Base-by-base conservation (phyloP, 2,329 filamentous ascomycete species). In the Pestalotiopsis sp. region DNA sequence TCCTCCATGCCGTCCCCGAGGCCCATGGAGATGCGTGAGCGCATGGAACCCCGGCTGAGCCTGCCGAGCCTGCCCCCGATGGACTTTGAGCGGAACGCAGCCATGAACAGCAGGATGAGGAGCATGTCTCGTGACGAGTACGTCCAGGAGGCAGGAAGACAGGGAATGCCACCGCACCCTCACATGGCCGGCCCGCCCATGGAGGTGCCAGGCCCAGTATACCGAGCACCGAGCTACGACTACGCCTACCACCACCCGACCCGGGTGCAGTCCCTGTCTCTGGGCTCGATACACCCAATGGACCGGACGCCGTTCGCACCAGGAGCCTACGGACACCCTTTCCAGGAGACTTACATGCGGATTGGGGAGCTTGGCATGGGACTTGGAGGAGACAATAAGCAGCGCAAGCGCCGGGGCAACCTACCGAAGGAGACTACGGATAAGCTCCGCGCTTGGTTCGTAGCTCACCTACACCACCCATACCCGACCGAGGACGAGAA, bases 401-500 rank as follows among this genome's bases (percentile, higher is more conserved):
- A 85, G 72, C 82, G 88, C 39, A 91, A 89, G 78, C 86, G 94
- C 66, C 87, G 94, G 52, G 94, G 94, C 1, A 97, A 97, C 76
- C 84, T 97, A 3, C 94, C 94, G n/a, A 97, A 97, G 77, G 92
- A 94, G 67, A 93, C 93, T 0, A 97, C 94, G 0, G 92, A 95
- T 77, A 91, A 93, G 72, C 84, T 97, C 56, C 89, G 92, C 66
- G 84, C 88, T 0, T 97, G 94, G 94, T 95, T 97, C 72, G 81
- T 90, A 65, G 85, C 86, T n/a, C 92, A 96, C 78, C 80, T 94
- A 7, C 85, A 90, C 70, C 93, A 96, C 76, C 93, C 94, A 0
- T 97, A 97, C 77, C 94, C 94, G 1, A 94, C 90, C 4, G 93
- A 97, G 79, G 93, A 97, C 71, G 92, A 97, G 81, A 97, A 97